Base-by-base conservation (phyloP, 2,329 filamentous ascomycete genomes). In the Fonsecaea erecta region DNA sequence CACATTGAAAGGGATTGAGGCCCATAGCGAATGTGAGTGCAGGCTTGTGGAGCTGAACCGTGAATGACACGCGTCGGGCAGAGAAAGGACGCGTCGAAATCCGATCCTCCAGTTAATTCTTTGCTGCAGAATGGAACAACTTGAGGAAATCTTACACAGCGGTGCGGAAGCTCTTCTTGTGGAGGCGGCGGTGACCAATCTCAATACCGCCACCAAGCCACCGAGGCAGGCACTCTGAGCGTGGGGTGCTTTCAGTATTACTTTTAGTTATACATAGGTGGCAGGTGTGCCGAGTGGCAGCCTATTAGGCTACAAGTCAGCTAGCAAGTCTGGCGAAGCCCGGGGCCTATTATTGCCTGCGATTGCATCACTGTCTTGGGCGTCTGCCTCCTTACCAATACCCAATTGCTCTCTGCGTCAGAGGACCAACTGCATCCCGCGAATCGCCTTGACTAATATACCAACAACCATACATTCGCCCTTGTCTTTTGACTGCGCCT, bases 1-100 rank as follows among this genome's bases (percentile, higher is more conserved):
- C 79, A 81, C 79, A 81, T 81, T 71, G 76, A 72, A 64, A 60
- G 57, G 52, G 30, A 56, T 9, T 8, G 48, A 56, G 35, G 60
- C 46, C 52, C 66, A 68, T 68, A 32, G 24, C 57, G 57, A 52
- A 58, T 43, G 55, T 59, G 56, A 51, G 37, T 59, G 48, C 21
- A 4, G 21, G 51, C 26, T 6, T 9, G 30, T 16, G 37, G 52
- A 60, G 43, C 46, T 58, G 53, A 18, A 40, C 48, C 52, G 51
- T 52, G 58, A 57, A 64, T 63, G 63, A 66, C 53, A 55, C 56
- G 55, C 52, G 52, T 18, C 9, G 7, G 21, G 4, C 30, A 12
- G n/a, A 24, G 18, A n/a, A 21, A 30, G 16, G 28, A 43, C 58
- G 58, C 58, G 58, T 54, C 34, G 58, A 40, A 35, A 8, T 12